Conservation (phyloP, 106 monocot genomes). For the Gastrodia elata region DNA sequence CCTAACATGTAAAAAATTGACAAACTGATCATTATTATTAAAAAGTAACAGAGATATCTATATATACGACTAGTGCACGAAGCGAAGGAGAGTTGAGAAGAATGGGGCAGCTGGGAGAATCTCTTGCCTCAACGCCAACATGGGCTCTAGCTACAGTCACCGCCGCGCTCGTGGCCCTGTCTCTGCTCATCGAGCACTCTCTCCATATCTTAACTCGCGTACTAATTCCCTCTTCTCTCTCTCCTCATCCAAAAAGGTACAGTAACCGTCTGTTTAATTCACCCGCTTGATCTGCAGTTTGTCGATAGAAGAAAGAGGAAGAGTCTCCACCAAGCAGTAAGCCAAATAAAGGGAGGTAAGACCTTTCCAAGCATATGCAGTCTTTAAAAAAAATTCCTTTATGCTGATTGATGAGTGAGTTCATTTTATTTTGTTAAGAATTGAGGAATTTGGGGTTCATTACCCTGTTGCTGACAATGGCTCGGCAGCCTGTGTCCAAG, state of each 20-base stretch:
- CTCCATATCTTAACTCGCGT: constrained; percentile 17
- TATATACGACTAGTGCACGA: neutral
- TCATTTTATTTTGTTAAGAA: constrained; percentile 16
- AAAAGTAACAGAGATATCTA: no score
- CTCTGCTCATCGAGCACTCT: constrained; percentile 23
- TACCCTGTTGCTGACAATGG: constrained; percentile 25
- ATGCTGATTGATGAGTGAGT: neutral
- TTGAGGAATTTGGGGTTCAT: constrained; percentile 32
- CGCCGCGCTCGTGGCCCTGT: constrained; percentile 6
- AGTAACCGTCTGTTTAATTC: no score
- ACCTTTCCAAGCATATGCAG: neutral
- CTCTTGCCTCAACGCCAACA: constrained; percentile 10
- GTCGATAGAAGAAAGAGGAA: constrained; percentile 21
- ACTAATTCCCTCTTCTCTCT: constrained; percentile 2
- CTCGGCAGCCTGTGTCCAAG: constrained; percentile 24
- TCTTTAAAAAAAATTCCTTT: neutral
- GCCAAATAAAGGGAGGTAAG: constrained; percentile 20
- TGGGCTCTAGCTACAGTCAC: constrained; percentile 19
- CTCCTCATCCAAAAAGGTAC: neutral
- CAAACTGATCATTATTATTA: no score
- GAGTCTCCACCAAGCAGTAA: constrained; percentile 12
- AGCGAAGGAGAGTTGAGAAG: neutral
- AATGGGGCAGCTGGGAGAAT: constrained; percentile 9
- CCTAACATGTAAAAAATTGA: no score
- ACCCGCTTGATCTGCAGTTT: constrained; percentile 13